Evolutionary conservation across 1,284 basidiomycete species (phyloP).

Genomic region (Rhodotorula sp.): DNA sequence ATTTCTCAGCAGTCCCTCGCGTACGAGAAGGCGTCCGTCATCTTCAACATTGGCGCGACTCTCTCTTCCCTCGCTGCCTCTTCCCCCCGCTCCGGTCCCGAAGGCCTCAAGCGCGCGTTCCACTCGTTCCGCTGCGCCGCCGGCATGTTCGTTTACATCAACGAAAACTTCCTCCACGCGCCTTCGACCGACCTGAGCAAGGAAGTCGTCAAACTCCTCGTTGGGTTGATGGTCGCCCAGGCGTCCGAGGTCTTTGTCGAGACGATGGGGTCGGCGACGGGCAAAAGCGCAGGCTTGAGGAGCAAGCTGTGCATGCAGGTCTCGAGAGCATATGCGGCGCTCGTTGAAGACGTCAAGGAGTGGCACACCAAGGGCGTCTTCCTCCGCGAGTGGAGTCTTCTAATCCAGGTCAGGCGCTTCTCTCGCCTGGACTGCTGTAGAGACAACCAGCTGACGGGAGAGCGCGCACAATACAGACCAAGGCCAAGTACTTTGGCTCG

Average conservation of each 20-base stretch:
- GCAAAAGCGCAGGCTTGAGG: conserved; percentile 75
- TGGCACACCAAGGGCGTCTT: conserved; percentile 93
- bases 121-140: conserved; percentile 88
- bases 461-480: conserved; percentile 56
- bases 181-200: conserved; percentile 94
- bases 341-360: conserved; percentile 88
- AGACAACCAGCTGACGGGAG: no score
- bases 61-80: conserved; percentile 84
- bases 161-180: conserved; percentile 98
- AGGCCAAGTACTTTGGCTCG: conserved; percentile 84
- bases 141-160: conserved; percentile 98
- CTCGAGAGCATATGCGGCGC: conserved; percentile 71
- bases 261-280: conserved; percentile 77
- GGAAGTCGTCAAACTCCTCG: conserved; percentile 90
- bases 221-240: conserved; percentile 82
- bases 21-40: conserved; percentile 95
- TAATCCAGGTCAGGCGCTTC: conserved; percentile 65
- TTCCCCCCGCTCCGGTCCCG: conserved; percentile 79
- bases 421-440: no score
- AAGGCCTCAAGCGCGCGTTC: conserved; percentile 93
- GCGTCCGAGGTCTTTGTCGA: conserved; percentile 96
- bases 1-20: conserved; percentile 95
- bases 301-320: conserved; percentile 83
- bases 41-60: conserved; percentile 93
- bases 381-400: conserved; percentile 87